Base-by-base conservation (phyloP, 768 basidiomycete genomes). In the Hericium alpestre region DNA sequence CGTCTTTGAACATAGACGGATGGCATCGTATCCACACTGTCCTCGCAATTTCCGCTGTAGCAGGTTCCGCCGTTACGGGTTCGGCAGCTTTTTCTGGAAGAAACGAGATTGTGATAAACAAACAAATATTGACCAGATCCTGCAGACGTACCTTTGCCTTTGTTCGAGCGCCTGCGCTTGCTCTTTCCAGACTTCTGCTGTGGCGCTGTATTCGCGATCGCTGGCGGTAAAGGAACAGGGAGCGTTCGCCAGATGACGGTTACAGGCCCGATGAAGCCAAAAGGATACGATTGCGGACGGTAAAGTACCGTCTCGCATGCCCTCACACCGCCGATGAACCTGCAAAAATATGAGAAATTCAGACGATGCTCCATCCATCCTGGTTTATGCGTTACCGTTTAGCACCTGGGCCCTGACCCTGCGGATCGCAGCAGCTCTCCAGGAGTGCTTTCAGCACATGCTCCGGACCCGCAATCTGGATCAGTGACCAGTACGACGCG, bases 11-110 rank as follows among this genome's bases (percentile, higher is more conserved):
- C 3, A 84, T 79, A 2, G 81, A 77, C 0, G 94, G 94, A 67
- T 98, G 94, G 12, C 82, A 74, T 51, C 83, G 79, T 18, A 94
- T 63, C 92, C 94, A 94, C 8, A 90, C 66, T 16, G 72, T 71
- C 38, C 87, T 76, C n/a, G 53, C 50, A 41, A 55, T 54, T 27
- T 58, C 39, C 32, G 18, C 23, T 12, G 55, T 25, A 25, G 18
- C 27, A n/a, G 22, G 18, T 46, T 23, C 16, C 3, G 39, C 16
- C 3, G 39, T 10, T 10, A 13, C 22, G 18, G 54, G 18, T 22
- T 23, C 13, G 40, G 40, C 15, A 15, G 22, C n/a, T 4, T 39
- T 11, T 20, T 27, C 54, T 54, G 25, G 3, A 16, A 3, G 13
- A 20, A 8, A 51, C 20, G 38, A 39, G 3, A 38, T 37, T 32